Evolutionary conservation across 306 rosid species (phyloP).

Genomic region (Potentilla sterilis): DNA sequence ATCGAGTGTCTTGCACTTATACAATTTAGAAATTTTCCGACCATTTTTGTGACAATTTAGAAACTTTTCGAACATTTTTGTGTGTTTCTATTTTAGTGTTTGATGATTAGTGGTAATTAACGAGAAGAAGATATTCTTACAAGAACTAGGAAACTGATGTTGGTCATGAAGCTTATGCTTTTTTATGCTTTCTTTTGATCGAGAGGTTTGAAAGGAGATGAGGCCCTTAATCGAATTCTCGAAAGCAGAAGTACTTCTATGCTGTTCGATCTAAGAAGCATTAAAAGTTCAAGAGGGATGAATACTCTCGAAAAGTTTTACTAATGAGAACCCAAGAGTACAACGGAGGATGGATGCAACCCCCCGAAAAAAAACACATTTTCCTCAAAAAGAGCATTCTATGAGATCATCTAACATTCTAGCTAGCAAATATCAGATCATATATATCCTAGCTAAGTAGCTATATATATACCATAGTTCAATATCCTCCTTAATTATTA

Average conservation of each 20-base stretch:
- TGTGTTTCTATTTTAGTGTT: no score
- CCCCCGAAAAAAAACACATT: background rate
- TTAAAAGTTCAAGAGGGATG: no score
- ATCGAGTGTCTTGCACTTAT: no score
- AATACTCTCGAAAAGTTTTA: background rate
- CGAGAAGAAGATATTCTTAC: background rate
- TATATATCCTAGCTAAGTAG: background rate
- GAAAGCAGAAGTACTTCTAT: background rate
- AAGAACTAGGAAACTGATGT: background rate
- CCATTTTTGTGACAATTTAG: no score
- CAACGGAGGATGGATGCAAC: background rate
- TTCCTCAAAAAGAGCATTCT: background rate
- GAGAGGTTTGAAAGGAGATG: background rate
- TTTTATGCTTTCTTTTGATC: background rate
- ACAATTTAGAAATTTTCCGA: no score
- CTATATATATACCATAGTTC: background rate
- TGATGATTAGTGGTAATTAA: no score
- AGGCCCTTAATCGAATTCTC: background rate
- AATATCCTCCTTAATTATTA: background rate
- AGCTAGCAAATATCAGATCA: background rate
- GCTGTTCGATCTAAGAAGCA: background rate
- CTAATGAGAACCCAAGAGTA: background rate
- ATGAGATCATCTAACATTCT: background rate
- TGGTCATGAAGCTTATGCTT: background rate
- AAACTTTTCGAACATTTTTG: no score